A percentile compares a stretch with the other conserved stretches of the same genome.
Evolutionary conservation across 2,329 filamentous ascomycete genomes (phyloP).

Genomic region (Dactylellina haptotyla): DNA sequence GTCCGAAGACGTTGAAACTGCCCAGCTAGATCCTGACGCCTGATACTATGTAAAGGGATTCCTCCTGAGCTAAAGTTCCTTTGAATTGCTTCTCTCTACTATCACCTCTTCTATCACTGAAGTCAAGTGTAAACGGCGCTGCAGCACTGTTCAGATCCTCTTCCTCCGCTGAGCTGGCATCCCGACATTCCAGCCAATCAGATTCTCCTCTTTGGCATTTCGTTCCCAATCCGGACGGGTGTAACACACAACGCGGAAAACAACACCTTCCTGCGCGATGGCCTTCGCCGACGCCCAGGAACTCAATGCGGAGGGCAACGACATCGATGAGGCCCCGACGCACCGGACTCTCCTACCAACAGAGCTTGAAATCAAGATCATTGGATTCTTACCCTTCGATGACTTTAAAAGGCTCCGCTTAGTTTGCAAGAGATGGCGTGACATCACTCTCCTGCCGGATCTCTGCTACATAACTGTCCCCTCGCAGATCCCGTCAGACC

Average conservation of each 20-base stretch:
- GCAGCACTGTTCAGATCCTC: not conserved
- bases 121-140: not conserved
- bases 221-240: not conserved
- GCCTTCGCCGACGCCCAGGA: not conserved
- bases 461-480: not conserved
- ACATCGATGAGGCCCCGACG: not conserved
- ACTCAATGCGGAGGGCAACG: not conserved
- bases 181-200: not conserved
- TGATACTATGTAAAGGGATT: too few relatives aligned
- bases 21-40: too few relatives aligned
- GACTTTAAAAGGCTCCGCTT: not conserved
- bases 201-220: not conserved
- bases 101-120: too few relatives aligned
- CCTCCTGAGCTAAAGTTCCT: too few relatives aligned
- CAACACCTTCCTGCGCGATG: too few relatives aligned
- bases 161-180: not conserved
- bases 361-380: conserved; percentile 28
- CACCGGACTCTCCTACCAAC: not conserved
- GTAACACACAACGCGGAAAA: conserved; percentile 6
- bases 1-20: too few relatives aligned
- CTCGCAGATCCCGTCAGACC: not conserved
- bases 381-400: conserved; percentile 6
- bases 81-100: too few relatives aligned
- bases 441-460: conserved; percentile 1
- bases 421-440: conserved; percentile 36